Base-by-base conservation (phyloP, 805 yeast species). In the Kuraishia molischiana region DNA sequence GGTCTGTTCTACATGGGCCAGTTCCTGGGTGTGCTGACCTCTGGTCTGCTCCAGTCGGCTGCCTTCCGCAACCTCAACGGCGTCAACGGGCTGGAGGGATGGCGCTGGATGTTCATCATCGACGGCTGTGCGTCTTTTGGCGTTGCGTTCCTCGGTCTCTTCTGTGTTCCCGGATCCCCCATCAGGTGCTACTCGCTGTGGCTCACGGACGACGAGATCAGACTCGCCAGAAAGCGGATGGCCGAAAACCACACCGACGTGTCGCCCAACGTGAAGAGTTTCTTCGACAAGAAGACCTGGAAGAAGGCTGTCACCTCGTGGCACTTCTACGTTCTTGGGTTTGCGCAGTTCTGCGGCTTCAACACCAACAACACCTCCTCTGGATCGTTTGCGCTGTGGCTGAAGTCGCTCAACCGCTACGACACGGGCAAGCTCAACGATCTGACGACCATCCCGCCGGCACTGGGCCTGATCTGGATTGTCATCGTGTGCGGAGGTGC, bases 1-100 rank as follows among this genome's bases (percentile, higher is more conserved):
- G 74, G 74, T 20, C 57, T 76, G 42, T 76, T 71, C 56, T 79
- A 79, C 46, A 56, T 70, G 29, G 85, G 85, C 24, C 83, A 77
- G 44, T 72, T 68, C 46, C 58, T 81, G 28, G 78, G 84, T 30
- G 62, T 73, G 24, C 61, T 74, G 37, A 72, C 79, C 4, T 67
- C 79, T 2, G 79, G 80, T 38, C 56, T 76, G 33, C 55, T 77
- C 37, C 77, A 76, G 34, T 49, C 59, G 31, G 58, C 66, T 14
- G 47, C 57, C 24, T 48, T 52, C 38, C 47, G 61, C 22, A 53
- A 57, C 37, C 49, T 54, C 17, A 41, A 48, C 24, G 56, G 54
- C 9, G 41, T 41, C 22, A 33, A 39, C n/a, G 53, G 51, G 3
- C 38, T 49, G 11, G 47, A 47, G 74, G 74, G 76, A 21, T 72